Evolutionary conservation across 139 green algal genomes (phyloP).

Genomic region (Yamagishiella unicocca): DNA sequence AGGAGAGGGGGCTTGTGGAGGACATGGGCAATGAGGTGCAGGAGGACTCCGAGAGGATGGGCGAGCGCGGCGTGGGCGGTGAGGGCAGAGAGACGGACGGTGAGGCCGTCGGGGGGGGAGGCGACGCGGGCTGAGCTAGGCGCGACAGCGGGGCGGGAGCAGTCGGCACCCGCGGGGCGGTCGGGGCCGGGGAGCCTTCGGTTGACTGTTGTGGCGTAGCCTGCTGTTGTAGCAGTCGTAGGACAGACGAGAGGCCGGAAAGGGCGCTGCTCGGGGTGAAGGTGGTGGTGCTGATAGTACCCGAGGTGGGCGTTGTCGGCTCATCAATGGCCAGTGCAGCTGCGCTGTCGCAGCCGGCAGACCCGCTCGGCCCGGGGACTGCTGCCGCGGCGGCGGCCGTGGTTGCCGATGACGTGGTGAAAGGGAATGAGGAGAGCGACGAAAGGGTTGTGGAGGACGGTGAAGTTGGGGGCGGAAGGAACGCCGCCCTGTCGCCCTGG

Average conservation of each 20-base stretch:
- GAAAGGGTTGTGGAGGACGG: neutral
- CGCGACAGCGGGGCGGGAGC: neutral
- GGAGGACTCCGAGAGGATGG: neutral
- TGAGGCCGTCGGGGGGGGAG: neutral
- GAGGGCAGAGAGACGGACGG: neutral
- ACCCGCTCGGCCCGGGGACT: too few relatives aligned
- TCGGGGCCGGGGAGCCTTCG: neutral
- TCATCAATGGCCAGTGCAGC: neutral
- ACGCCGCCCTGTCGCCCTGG: neutral
- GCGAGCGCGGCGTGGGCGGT: neutral
- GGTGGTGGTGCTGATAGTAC: neutral
- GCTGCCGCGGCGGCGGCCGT: too few relatives aligned
- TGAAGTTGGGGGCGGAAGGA: neutral
- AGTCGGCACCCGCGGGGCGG: neutral
- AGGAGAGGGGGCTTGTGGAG: neutral
- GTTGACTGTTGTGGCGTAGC: neutral
- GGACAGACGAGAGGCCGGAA: neutral
- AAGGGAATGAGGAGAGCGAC: neutral
- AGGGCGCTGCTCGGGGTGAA: slow-evolving; percentile 8
- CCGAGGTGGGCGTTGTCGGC: neutral
- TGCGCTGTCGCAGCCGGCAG: neutral
- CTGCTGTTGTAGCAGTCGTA: neutral
- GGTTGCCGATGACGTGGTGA: too few relatives aligned
- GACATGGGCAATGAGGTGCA: neutral
- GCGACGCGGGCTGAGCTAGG: neutral